Percentiles rank a stretch among this genome's conserved stretches.
phyloP scores from a whole-genome alignment of 768 basidiomycete species.

The Kwoniella mangroviensis region DNA sequence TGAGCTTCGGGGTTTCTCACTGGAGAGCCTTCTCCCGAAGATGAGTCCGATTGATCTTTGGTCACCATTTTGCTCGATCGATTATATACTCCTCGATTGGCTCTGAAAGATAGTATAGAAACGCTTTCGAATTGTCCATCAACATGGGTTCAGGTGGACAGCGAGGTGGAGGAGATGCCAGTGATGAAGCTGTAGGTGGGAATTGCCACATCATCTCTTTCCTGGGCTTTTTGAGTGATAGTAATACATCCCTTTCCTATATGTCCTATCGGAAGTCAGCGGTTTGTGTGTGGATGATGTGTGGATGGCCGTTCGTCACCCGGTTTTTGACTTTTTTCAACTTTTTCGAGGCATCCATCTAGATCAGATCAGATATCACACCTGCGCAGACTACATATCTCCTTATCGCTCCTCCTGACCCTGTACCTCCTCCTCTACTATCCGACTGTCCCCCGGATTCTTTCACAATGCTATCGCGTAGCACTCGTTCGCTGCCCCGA shows the following conservation, averaged over 20 bases:
- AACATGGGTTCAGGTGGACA: not conserved
- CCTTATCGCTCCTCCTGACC: not conserved
- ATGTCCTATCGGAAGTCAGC: constrained; percentile 6
- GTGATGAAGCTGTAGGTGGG: not conserved
- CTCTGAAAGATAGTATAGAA: not conserved
- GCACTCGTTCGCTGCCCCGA: constrained; percentile 7
- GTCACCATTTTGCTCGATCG: constrained; percentile 13
- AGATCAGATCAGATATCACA: not conserved
- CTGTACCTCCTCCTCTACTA: not conserved
- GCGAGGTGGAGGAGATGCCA: not conserved
- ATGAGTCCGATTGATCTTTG: constrained; percentile 9
- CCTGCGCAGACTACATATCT: not conserved
- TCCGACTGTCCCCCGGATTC: not conserved
- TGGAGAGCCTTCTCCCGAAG: not conserved
- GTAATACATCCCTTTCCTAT: not conserved
- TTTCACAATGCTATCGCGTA: constrained; percentile 19
- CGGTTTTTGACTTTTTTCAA: constrained; percentile 4
- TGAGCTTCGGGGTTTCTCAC: not conserved
- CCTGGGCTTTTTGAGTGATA: not conserved
- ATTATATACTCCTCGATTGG: not conserved
- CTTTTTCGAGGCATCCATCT: constrained; percentile 3
- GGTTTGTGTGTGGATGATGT: not conserved
- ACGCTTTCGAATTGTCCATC: not conserved
- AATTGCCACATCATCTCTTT: constrained; percentile 2
- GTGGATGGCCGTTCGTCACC: not conserved